Conservation (phyloP, 192 early-diverging fungal species). For the Umbelopsis vinacea region DNA sequence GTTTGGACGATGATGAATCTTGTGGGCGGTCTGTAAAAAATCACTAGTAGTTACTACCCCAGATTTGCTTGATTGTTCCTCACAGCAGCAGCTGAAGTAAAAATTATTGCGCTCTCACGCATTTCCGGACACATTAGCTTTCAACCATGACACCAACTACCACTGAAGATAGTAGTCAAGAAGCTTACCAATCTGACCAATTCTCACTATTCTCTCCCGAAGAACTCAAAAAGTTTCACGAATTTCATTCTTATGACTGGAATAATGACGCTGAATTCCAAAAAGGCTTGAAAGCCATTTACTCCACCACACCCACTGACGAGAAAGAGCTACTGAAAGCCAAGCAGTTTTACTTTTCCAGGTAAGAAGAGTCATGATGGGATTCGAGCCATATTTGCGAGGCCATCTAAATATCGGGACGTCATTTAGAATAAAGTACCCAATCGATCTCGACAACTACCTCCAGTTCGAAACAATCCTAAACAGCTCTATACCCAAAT, state of each 20-base stretch:
- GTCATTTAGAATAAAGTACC: conserved; percentile 34
- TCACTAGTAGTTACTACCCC: no score
- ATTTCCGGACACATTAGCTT: neutral
- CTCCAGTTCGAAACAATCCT: conserved; percentile 45
- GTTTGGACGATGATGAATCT: no score
- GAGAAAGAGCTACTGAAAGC: conserved; percentile 27
- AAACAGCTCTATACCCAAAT: conserved; percentile 33
- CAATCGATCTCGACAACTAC: conserved; percentile 49
- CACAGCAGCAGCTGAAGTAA: neutral
- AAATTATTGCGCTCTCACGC: conserved; percentile 1
- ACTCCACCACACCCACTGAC: neutral
- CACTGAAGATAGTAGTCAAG: neutral
- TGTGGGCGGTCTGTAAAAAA: no score
- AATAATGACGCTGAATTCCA: conserved; percentile 6
- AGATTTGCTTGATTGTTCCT: no score
- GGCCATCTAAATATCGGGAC: neutral
- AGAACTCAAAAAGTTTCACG: neutral
- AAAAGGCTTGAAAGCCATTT: conserved; percentile 12
- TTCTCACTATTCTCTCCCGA: conserved; percentile 6
- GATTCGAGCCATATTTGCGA: no score
- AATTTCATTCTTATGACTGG: conserved; percentile 14
- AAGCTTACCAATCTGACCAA: neutral
- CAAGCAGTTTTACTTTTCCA: conserved; percentile 40
- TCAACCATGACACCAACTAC: neutral
- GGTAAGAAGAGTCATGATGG: conserved; percentile 5